These are phyloP conservation scores for Bocquillonia castaneifolia DNA, from an alignment of 441 rosid species.

Conservation along the genomic window DNA sequence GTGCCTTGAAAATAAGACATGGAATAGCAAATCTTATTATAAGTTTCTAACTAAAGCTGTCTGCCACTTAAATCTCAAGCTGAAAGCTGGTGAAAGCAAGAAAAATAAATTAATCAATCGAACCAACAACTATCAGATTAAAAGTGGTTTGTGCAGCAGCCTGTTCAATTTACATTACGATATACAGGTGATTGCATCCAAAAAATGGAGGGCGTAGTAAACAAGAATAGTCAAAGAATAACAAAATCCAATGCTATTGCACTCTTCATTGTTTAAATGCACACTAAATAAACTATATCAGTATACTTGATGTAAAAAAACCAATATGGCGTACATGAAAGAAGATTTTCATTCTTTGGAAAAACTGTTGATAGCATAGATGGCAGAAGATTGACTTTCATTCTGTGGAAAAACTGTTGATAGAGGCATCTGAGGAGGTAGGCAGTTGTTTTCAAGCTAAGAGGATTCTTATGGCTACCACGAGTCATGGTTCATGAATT, in stretches of 20 bases:
- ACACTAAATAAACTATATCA: conserved; percentile 7
- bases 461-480: not conserved
- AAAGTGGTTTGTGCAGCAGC: not conserved
- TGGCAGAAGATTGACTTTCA: not conserved
- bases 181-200: not conserved
- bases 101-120: not conserved
- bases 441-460: not conserved
- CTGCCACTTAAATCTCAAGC: not conserved
- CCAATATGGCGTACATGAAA: not conserved
- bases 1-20: no score
- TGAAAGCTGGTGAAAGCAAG: not conserved
- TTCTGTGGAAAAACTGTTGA: not conserved
- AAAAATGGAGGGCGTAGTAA: not conserved
- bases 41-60: no score
- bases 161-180: conserved; percentile 5
- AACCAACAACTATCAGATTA: not conserved
- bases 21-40: no score
- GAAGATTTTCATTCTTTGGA: no score
- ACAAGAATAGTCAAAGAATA: not conserved
- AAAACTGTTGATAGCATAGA: not conserved
- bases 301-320: not conserved
- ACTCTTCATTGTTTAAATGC: conserved; percentile 12
- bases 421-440: not conserved
- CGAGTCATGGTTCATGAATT: not conserved
- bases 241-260: conserved; percentile 4